A percentile compares a stretch with the other conserved stretches of the same genome.
Evolutionary conservation across 257 asterid genomes (phyloP).

Genomic region (Nicotiana noctiflora): DNA sequence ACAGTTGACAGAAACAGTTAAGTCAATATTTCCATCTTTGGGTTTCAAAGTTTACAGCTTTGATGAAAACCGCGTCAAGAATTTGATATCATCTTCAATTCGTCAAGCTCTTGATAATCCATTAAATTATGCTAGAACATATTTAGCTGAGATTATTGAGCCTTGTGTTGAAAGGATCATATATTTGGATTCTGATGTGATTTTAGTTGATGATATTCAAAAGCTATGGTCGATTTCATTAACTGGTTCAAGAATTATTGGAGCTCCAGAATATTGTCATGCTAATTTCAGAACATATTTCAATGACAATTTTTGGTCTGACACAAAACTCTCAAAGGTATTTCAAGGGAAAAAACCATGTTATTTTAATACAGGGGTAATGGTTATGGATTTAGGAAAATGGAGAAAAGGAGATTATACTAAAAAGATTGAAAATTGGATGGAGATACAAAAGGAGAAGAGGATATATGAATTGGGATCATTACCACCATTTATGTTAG

Average conservation of each 20-base stretch:
- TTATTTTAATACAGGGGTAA: slow-evolving; percentile 71
- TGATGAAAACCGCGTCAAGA: slow-evolving; percentile 22
- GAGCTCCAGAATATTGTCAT: slow-evolving; percentile 61
- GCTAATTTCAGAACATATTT: slow-evolving; percentile 42
- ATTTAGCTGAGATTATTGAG: slow-evolving; percentile 45
- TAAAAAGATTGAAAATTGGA: slow-evolving; percentile 50
- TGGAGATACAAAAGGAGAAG: slow-evolving; percentile 48
- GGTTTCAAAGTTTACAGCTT: slow-evolving; percentile 38
- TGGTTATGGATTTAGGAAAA: slow-evolving; percentile 54
- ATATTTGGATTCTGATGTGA: slow-evolving; percentile 54
- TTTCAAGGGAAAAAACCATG: slow-evolving; percentile 48
- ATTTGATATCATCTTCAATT: slow-evolving; percentile 42
- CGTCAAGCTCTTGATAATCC: slow-evolving; percentile 63
- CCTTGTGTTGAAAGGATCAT: slow-evolving; percentile 38
- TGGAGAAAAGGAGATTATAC: slow-evolving; percentile 58
- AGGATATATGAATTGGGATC: slow-evolving; percentile 72
- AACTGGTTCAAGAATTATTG: slow-evolving; percentile 39
- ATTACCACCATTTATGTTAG: slow-evolving; percentile 63
- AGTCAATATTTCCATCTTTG: slow-evolving; percentile 42
- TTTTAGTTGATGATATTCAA: slow-evolving; percentile 44
- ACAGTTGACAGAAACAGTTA: slow-evolving; percentile 13
- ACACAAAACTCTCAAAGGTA: slow-evolving; percentile 23
- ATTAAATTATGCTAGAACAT: slow-evolving; percentile 60
- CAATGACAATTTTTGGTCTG: slow-evolving; percentile 44
- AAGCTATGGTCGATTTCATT: slow-evolving; percentile 30